Conservation (phyloP, 495 filamentous ascomycete species). For the Pseudoneurospora amorphoporcata region DNA sequence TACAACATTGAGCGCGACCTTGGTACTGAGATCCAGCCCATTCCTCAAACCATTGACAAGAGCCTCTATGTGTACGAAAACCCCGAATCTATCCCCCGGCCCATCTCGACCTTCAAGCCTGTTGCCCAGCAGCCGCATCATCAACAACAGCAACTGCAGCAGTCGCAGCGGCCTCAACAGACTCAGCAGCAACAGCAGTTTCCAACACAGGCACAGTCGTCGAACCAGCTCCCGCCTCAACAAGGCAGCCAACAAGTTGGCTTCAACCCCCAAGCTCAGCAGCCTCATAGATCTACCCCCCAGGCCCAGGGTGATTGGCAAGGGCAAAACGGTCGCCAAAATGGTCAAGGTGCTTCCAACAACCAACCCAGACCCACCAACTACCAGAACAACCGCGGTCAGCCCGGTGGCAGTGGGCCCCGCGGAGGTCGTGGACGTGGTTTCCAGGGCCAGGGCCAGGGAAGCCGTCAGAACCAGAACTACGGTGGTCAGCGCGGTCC, state of each 20-base stretch:
- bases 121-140: conserved; percentile 21
- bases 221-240: conserved; percentile 6
- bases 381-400: conserved; percentile 33
- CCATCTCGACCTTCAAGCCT: conserved; percentile 39
- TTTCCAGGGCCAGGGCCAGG: conserved; percentile 23
- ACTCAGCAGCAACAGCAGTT: conserved; percentile 10
- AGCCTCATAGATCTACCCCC: conserved; percentile 1
- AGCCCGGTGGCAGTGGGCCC: conserved; percentile 12
- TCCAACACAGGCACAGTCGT: conserved; percentile 12
- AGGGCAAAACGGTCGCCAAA: conserved; percentile 15
- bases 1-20: conserved; percentile 98
- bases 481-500: conserved; percentile 34
- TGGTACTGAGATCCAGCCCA: conserved; percentile 93
- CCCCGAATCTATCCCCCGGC: conserved; percentile 85
- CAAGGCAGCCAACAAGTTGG: conserved; percentile 15
- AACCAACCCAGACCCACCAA: conserved; percentile 14
- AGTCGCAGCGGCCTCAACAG: conserved; percentile 21
- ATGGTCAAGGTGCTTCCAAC: conserved; percentile 10
- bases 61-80: conserved; percentile 97
- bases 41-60: conserved; percentile 91
- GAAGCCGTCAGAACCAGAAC: conserved; percentile 31
- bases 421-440: conserved; percentile 17
- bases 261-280: conserved; percentile 14
- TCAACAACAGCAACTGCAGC: conserved; percentile 11
- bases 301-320: conserved; percentile 17